These are phyloP conservation scores for Coelastrella sp. DNA, from an alignment of 139 green algal species.

Conservation along the genomic window DNA sequence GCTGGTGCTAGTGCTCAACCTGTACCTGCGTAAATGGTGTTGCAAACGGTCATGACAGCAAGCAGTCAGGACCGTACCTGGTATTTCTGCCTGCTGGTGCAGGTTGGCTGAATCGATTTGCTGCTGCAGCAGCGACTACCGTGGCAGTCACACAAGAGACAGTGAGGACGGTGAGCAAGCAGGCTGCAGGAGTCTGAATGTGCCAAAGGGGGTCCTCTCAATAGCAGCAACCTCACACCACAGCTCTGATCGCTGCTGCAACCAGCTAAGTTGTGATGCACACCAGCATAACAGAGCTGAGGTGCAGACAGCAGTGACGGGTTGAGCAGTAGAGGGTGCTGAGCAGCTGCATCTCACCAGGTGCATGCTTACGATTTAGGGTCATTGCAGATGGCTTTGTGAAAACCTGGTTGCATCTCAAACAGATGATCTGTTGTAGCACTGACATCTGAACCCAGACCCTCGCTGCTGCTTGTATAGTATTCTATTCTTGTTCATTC, in stretches of 20 bases:
- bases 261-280: too few species aligned
- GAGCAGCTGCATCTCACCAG: too few species aligned
- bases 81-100: not conserved
- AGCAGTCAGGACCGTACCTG: not conserved
- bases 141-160: constrained; percentile 54
- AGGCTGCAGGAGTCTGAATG: too few species aligned
- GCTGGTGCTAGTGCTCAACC: constrained; percentile 15
- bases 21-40: not conserved
- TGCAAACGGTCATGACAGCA: not conserved
- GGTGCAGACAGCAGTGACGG: too few species aligned
- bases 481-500: not conserved
- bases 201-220: too few species aligned
- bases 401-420: too few species aligned
- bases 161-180: constrained; percentile 27
- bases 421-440: not conserved
- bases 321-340: too few species aligned
- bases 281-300: too few species aligned
- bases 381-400: too few species aligned
- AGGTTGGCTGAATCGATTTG: constrained; percentile 78
- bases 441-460: not conserved
- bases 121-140: constrained; percentile 58
- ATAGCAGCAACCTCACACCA: too few species aligned
- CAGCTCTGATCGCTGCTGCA: not conserved
- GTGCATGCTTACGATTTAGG: too few species aligned
- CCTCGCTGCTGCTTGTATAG: not conserved